A percentile compares a stretch with the other conserved stretches of the same genome.
Evolutionary conservation across 768 basidiomycete genomes (phyloP).

Genomic region (Mycena rosella): DNA sequence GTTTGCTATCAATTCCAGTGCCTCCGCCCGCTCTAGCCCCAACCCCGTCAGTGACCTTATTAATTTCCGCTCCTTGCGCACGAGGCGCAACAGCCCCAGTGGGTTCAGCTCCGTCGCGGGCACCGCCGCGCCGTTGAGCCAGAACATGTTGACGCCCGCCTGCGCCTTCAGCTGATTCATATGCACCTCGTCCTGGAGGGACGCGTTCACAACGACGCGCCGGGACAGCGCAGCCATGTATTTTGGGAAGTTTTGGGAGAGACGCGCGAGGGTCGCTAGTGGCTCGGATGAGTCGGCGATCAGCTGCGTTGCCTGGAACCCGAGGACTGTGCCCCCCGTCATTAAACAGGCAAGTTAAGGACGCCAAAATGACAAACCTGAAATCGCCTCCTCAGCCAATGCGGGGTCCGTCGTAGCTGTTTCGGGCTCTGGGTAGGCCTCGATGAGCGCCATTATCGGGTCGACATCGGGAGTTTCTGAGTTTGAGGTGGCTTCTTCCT

Average conservation of each 20-base stretch:
- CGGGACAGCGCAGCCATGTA: conserved; percentile 83
- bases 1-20: conserved; percentile 81
- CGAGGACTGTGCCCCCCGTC: conserved; percentile 62
- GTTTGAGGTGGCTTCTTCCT: conserved; percentile 1
- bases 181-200: conserved; percentile 67
- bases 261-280: conserved; percentile 68
- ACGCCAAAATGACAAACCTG: conserved; percentile 4
- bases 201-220: conserved; percentile 66
- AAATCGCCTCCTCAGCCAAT: conserved; percentile 56
- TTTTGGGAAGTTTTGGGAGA: conserved; percentile 92
- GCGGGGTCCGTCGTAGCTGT: background rate
- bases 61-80: conserved; percentile 78
- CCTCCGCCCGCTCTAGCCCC: conserved; percentile 73
- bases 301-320: conserved; percentile 80
- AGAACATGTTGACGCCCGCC: conserved; percentile 69
- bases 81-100: conserved; percentile 75
- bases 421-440: conserved; percentile 32
- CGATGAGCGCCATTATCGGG: conserved; percentile 28
- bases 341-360: background rate
- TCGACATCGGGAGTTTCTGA: conserved; percentile 16
- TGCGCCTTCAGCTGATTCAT: conserved; percentile 67
- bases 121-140: conserved; percentile 84
- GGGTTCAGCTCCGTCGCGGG: conserved; percentile 75
- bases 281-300: conserved; percentile 70
- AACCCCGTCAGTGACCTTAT: conserved; percentile 71